These are phyloP conservation scores for Cicer yamashitae DNA, from an alignment of 306 rosid species.

Conservation along the genomic window DNA sequence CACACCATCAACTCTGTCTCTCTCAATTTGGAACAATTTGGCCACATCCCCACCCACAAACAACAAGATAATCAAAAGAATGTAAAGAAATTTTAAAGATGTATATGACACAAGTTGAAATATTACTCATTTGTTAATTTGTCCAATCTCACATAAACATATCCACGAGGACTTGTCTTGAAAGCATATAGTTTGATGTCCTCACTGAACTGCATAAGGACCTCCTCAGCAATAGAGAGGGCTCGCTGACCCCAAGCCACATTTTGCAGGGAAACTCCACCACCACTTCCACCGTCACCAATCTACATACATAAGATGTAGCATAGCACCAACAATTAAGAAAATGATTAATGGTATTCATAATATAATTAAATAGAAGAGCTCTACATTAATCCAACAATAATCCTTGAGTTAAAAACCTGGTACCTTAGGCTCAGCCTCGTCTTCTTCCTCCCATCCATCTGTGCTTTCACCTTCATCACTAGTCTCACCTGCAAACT, in stretches of 20 bases:
- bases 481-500: conserved; percentile 56
- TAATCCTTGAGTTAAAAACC: conserved; percentile 21
- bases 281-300: conserved; percentile 91
- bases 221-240: conserved; percentile 70
- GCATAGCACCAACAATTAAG: conserved; percentile 36
- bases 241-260: conserved; percentile 83
- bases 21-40: neutral
- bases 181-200: conserved; percentile 77
- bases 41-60: neutral
- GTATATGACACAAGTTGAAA: conserved; percentile 34
- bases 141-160: conserved; percentile 84
- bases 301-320: conserved; percentile 48
- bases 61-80: conserved; percentile 8
- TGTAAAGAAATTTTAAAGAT: conserved; percentile 17
- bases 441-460: conserved; percentile 74
- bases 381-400: conserved; percentile 31
- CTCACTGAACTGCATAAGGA: conserved; percentile 59
- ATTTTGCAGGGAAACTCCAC: conserved; percentile 77
- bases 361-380: conserved; percentile 33
- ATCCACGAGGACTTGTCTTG: conserved; percentile 82
- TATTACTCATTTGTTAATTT: conserved; percentile 72
- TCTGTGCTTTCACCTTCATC: conserved; percentile 55
- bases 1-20: neutral
- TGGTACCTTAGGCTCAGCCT: conserved; percentile 65
- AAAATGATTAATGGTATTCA: conserved; percentile 10